Evolutionary conservation across 331 rosid genomes (phyloP).

Genomic region (Rhamnella rubrinervis): DNA sequence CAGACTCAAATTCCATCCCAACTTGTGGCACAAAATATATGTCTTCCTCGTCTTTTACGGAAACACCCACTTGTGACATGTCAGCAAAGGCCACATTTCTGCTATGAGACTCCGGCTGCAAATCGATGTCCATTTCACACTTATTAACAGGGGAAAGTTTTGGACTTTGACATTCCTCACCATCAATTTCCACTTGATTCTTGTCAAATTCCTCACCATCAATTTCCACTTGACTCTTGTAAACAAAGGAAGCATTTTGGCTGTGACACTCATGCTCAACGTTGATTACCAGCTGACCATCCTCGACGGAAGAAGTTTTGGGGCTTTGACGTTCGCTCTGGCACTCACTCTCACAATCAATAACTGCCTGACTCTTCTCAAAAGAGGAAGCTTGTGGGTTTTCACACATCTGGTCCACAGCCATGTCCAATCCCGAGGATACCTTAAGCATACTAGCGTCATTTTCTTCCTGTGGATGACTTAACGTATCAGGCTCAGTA

Average conservation of each 20-base stretch:
- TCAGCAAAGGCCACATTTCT: conserved; percentile 14
- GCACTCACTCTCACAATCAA: neutral
- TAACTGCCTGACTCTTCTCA: conserved; percentile 8
- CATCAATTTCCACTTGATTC: conserved; percentile 31
- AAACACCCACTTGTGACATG: conserved; percentile 19
- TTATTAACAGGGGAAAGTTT: conserved; percentile 27
- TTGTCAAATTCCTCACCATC: conserved; percentile 29
- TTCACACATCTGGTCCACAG: conserved; percentile 17
- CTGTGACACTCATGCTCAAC: conserved; percentile 27
- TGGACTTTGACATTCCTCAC: conserved; percentile 31
- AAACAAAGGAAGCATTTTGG: conserved; percentile 25
- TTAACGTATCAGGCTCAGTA: conserved; percentile 22
- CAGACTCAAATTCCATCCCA: conserved; percentile 58
- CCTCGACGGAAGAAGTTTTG: conserved; percentile 22
- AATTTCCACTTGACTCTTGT: conserved; percentile 27
- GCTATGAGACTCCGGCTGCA: conserved; percentile 27
- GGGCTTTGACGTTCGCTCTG: conserved; percentile 15
- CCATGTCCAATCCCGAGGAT: conserved; percentile 23
- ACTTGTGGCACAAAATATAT: conserved; percentile 33
- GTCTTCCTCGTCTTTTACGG: conserved; percentile 29
- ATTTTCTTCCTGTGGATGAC: conserved; percentile 18
- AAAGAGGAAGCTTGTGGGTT: conserved; percentile 6
- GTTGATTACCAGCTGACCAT: conserved; percentile 25
- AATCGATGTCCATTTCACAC: conserved; percentile 26
- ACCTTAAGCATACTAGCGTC: conserved; percentile 23